These are phyloP conservation scores for Aureobasidium sp. DNA, from an alignment of 2,329 filamentous ascomycete species.

Conservation along the genomic window DNA sequence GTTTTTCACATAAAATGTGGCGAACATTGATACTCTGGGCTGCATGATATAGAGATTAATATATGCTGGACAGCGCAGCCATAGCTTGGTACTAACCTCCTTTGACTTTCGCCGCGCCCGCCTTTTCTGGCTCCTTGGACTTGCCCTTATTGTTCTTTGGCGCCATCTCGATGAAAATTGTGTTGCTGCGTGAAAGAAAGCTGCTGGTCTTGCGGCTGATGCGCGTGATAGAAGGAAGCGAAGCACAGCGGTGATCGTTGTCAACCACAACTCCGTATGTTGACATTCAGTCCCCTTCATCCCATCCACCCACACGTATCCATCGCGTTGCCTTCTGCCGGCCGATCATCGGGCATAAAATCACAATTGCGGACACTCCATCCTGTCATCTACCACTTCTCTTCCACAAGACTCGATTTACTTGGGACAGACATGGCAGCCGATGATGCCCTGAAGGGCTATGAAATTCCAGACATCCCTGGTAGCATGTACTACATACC, in stretches of 20 bases:
- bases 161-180: constrained; percentile 14
- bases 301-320: background rate
- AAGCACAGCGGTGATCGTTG: background rate
- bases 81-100: background rate
- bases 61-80: background rate
- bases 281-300: background rate
- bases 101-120: constrained; percentile 42
- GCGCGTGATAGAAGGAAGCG: background rate
- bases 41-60: background rate
- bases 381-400: background rate
- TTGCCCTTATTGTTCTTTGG: constrained; percentile 24
- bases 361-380: background rate
- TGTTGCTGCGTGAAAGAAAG: background rate
- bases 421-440: background rate
- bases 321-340: background rate
- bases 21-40: constrained; percentile 66
- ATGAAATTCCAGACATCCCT: constrained; percentile 50
- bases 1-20: constrained; percentile 72
- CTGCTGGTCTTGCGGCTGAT: background rate
- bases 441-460: background rate
- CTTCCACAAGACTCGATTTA: background rate
- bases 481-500: constrained; percentile 73
- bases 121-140: constrained; percentile 25
- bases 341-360: background rate
- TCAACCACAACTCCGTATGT: background rate